phyloP scores from a whole-genome alignment of 2,329 filamentous ascomycete species.

The Chaetomiaceae sp. region DNA sequence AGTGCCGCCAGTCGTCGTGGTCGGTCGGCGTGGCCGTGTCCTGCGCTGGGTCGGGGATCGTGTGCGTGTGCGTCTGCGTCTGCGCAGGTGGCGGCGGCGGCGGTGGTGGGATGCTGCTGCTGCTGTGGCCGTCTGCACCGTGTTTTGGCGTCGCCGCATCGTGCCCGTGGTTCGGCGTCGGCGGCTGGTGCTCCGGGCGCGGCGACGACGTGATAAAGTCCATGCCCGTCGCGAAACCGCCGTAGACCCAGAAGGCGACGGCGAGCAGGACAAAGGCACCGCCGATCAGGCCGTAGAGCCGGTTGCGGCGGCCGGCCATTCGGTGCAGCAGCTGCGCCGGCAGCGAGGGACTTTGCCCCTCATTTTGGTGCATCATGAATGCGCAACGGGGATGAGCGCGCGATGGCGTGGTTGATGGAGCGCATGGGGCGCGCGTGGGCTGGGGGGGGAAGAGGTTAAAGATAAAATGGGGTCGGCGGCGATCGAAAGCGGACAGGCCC shows the following conservation, averaged over 20 bases:
- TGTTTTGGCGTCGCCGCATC: background rate
- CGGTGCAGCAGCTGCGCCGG: conserved; percentile 5
- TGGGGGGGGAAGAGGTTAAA: too few relatives aligned
- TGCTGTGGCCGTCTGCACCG: background rate
- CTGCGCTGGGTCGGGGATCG: background rate
- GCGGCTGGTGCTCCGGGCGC: background rate
- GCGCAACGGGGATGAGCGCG: background rate
- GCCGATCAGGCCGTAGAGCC: conserved; percentile 7
- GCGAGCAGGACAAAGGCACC: background rate
- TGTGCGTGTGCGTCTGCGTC: background rate
- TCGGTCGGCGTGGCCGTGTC: background rate
- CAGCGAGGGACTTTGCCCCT: conserved; percentile 1
- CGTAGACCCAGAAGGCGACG: conserved; percentile 6
- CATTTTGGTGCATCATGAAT: conserved; percentile 1
- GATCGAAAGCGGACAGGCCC: too few relatives aligned
- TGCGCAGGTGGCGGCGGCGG: background rate
- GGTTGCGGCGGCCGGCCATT: background rate
- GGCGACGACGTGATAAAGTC: conserved; percentile 4
- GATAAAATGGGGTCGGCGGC: too few relatives aligned
- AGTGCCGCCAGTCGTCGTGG: background rate
- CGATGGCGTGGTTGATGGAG: background rate
- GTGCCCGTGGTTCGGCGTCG: background rate
- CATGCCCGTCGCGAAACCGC: conserved; percentile 5
- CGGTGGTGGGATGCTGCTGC: background rate
- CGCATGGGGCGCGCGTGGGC: too few relatives aligned